phyloP scores from a whole-genome alignment of 108 stramenopile genomes.

The Pelagomonas calceolata region DNA sequence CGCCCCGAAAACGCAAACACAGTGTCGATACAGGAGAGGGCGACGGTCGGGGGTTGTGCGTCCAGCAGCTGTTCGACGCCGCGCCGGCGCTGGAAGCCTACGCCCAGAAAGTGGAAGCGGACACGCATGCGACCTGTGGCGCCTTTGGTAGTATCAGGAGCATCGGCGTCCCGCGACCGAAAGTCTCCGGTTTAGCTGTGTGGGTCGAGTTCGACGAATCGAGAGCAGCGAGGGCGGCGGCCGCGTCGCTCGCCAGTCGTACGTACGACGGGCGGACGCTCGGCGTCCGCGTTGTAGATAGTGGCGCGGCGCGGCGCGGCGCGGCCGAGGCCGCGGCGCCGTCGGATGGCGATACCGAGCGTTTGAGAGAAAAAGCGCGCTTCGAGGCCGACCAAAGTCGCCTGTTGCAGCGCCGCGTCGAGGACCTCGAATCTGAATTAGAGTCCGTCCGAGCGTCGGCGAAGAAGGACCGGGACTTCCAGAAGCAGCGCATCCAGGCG shows the following conservation, averaged over 20 bases:
- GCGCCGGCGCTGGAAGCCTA: not conserved
- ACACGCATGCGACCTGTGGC: not conserved
- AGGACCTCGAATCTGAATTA: not conserved
- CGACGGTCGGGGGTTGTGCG: too few relatives aligned
- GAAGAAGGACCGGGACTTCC: not conserved
- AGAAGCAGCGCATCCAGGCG: not conserved
- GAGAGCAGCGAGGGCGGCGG: not conserved
- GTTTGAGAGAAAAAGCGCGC: too few relatives aligned
- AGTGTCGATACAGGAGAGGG: too few relatives aligned
- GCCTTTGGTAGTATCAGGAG: not conserved
- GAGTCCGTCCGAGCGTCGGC: not conserved
- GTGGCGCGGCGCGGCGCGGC: too few relatives aligned
- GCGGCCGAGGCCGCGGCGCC: too few relatives aligned
- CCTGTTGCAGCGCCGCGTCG: not conserved
- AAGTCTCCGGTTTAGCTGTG: not conserved
- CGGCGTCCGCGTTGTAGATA: not conserved
- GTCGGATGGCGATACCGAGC: too few relatives aligned
- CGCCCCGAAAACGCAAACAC: too few relatives aligned
- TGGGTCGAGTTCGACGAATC: not conserved
- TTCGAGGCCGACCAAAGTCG: not conserved
- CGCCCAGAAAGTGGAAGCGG: not conserved
- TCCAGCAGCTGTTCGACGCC: too few relatives aligned
- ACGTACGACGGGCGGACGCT: not conserved
- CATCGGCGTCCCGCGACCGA: not conserved
- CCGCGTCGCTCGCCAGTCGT: not conserved